Evolutionary conservation across 1,139 yeast genomes (phyloP), one percentile per base, ranked within the genome.

Genomic region (Kazachstania sp.): DNA sequence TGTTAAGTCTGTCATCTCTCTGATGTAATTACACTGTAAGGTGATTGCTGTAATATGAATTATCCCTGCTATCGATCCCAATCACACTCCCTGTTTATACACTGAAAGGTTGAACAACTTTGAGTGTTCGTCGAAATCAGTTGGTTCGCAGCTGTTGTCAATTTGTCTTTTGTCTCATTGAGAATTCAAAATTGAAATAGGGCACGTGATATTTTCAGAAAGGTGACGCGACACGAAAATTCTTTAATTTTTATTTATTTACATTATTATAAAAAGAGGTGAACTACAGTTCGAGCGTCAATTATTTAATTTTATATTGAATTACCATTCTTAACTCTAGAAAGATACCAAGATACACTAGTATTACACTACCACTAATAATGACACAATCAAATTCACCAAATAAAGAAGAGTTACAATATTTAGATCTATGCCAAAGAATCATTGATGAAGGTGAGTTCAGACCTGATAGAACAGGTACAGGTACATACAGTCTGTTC

Each of bases 391-490:
- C 28, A 39, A 18, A 9, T 7, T 15, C 16, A n/a, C 26, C n/a
- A 7, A 48, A 46, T 39, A 19, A 38, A 2, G 90, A 86, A 54
- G 99, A 92, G 66, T 83, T 80, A 58, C 90, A 88, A 13, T 92
- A 92, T 64, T 77, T 92, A 36, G 90, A 86, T 55, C 76, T 92
- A 44, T 87, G 97, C 64, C 69, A 72, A 49, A 71, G 77, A 12
- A 92, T 94, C 64, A 81, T 92, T 30, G 72, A 75, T 3, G 79
- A 84, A 54, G 98, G 98, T 36, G 97, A 92, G 64, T 76, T 76
- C 57, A 81, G 99, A 51, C 88, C 94, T 5, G 99, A 92, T 64
- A 75, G 99, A 63, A 92, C 99, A 1, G 99, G 98, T 1, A 92
- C 98, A 0, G 99, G 99, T 11, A 94, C 98, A 1, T 73, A 71